A percentile compares a stretch with the other conserved stretches of the same genome.
Evolutionary conservation across 768 basidiomycete genomes (phyloP).

Genomic region (Pholiota conissans): DNA sequence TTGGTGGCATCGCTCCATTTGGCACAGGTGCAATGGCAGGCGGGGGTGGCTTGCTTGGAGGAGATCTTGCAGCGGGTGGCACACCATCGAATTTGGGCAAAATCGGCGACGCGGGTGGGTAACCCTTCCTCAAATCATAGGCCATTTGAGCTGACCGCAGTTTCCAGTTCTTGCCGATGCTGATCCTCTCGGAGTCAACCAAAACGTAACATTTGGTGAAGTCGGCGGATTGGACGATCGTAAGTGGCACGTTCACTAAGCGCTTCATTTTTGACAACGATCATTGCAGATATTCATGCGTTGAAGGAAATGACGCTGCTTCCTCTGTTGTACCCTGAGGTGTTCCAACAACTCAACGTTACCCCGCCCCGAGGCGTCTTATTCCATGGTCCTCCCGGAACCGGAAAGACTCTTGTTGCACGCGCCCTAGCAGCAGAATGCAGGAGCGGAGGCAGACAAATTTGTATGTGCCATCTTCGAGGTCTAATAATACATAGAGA

Average conservation of each 20-base stretch:
- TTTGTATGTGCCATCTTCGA: conserved; percentile 59
- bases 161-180: conserved; percentile 78
- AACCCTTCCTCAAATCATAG: conserved; percentile 12
- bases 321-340: conserved; percentile 93
- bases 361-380: conserved; percentile 96
- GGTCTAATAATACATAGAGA: neutral
- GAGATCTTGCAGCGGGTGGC: conserved; percentile 69
- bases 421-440: conserved; percentile 93
- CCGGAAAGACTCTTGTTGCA: conserved; percentile 93
- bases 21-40: conserved; percentile 52
- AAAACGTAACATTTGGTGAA: conserved; percentile 93
- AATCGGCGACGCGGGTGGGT: conserved; percentile 72
- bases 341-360: conserved; percentile 91
- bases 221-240: conserved; percentile 96
- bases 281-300: conserved; percentile 79
- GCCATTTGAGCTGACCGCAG: conserved; percentile 17
- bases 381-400: conserved; percentile 99
- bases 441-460: conserved; percentile 80
- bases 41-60: conserved; percentile 56
- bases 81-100: conserved; percentile 87
- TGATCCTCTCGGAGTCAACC: conserved; percentile 92
- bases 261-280: neutral
- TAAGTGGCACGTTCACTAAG: conserved; percentile 36
- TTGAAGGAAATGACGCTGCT: conserved; percentile 98
- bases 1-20: conserved; percentile 51